phyloP scores from a whole-genome alignment of 164 flowering plant genomes.

The Platanus orientalis region DNA sequence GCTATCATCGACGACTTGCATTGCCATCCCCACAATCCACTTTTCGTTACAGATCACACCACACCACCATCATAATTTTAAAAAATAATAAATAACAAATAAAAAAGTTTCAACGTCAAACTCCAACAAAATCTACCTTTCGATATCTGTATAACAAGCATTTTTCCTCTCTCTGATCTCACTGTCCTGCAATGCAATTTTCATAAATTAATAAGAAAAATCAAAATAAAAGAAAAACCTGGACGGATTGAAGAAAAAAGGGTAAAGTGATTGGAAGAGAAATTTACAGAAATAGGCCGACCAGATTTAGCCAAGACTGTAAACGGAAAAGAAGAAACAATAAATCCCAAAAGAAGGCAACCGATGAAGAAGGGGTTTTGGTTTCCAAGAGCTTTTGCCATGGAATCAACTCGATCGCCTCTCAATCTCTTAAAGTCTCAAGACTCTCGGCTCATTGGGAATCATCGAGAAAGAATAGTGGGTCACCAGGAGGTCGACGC shows the following conservation, averaged over 20 bases:
- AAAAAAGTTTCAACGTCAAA: neutral
- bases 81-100: neutral
- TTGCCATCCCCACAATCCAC: conserved; percentile 83
- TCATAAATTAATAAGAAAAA: neutral
- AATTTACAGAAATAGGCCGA: conserved; percentile 18
- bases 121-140: conserved; percentile 32
- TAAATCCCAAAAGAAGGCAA: neutral
- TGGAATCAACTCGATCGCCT: too few relatives aligned
- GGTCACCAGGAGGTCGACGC: too few relatives aligned
- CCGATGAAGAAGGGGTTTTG: too few relatives aligned
- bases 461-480: too few relatives aligned
- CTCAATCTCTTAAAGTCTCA: too few relatives aligned
- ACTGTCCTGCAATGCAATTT: conserved; percentile 25
- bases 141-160: conserved; percentile 63
- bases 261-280: neutral
- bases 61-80: neutral
- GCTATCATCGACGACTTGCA: conserved; percentile 69
- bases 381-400: too few relatives aligned
- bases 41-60: conserved; percentile 12
- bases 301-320: conserved; percentile 22
- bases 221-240: neutral
- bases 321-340: neutral
- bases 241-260: neutral
- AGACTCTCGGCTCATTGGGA: too few relatives aligned
- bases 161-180: conserved; percentile 56